Evolutionary conservation across 768 basidiomycete genomes (phyloP).

Genomic region (Phallus indusiatus): DNA sequence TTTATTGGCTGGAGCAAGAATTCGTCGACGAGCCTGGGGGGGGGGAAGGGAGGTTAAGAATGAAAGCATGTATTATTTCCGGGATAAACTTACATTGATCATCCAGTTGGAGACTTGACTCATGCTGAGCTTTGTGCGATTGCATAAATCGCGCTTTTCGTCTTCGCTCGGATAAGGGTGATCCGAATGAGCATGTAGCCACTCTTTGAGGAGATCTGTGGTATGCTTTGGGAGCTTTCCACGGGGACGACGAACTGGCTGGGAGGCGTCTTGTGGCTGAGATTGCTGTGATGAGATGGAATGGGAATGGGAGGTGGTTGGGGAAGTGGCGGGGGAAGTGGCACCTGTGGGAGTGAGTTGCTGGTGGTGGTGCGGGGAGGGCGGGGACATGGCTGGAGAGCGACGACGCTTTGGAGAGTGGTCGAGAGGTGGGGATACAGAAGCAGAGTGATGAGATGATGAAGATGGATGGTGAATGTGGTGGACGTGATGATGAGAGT

Average conservation of each 20-base stretch:
- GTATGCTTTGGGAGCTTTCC: slow-evolving; percentile 88
- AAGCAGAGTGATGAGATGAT: slow-evolving; percentile 25
- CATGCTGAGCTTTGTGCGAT: slow-evolving; percentile 81
- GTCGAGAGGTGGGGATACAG: slow-evolving; percentile 46
- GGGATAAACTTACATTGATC: slow-evolving; percentile 58
- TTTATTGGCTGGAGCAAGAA: slow-evolving; percentile 66
- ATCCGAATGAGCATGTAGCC: slow-evolving; percentile 81
- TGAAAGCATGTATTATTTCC: slow-evolving; percentile 2
- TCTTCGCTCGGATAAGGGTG: slow-evolving; percentile 87
- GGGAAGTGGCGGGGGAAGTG: slow-evolving; percentile 32
- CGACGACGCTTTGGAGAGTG: slow-evolving; percentile 10
- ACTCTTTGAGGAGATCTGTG: slow-evolving; percentile 80
- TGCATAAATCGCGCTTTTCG: slow-evolving; percentile 83
- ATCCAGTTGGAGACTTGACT: slow-evolving; percentile 89
- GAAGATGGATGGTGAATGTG: background rate
- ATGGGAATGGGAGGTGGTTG: slow-evolving; percentile 42
- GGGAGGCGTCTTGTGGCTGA: slow-evolving; percentile 15
- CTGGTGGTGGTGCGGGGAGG: slow-evolving; percentile 30
- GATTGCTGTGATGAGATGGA: slow-evolving; percentile 28
- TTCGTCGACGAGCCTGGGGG: slow-evolving; percentile 65
- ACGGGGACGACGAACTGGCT: slow-evolving; percentile 63
- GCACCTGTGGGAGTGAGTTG: background rate
- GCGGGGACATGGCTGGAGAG: slow-evolving; percentile 41
- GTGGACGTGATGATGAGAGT: background rate
- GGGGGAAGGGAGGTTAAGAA: slow-evolving; percentile 13